Conservation (phyloP, 169 alveolate genomes). For the Cyclospora cayetanensis region DNA sequence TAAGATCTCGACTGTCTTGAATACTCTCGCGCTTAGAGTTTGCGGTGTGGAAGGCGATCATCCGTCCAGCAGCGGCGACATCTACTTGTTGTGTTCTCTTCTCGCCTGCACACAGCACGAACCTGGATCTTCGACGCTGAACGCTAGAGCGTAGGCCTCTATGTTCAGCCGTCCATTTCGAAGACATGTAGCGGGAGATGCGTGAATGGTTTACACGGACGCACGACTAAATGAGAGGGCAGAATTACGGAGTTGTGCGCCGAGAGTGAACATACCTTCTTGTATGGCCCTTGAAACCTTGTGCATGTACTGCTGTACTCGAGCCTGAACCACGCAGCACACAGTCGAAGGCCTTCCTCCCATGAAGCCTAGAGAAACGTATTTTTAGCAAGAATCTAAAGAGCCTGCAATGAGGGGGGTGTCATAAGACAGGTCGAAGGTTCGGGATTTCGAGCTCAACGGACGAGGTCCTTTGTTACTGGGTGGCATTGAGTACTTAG, state of each 20-base stretch:
- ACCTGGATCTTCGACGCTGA: background rate
- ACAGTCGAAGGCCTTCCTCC: background rate
- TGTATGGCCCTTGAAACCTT: background rate
- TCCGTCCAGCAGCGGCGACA: background rate
- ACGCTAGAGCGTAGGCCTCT: background rate
- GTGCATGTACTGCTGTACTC: slow-evolving; percentile 7
- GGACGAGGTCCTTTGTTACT: background rate
- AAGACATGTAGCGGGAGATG: background rate
- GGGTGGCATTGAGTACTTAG: background rate
- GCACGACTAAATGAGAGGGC: background rate
- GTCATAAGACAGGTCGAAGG: background rate
- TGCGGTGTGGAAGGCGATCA: background rate
- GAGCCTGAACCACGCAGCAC: background rate
- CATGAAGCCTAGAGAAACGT: background rate
- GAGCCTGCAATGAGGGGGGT: background rate
- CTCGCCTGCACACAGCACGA: background rate
- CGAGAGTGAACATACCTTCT: background rate
- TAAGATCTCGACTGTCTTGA: no score
- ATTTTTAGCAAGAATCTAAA: background rate
- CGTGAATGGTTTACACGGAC: background rate
- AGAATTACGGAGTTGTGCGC: slow-evolving; percentile 1
- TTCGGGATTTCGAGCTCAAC: background rate
- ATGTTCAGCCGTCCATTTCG: no score
- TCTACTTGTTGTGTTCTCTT: background rate
- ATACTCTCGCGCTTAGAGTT: background rate